Conservation (phyloP, 495 filamentous ascomycete genomes). For the Podospora pseudopauciseta region DNA sequence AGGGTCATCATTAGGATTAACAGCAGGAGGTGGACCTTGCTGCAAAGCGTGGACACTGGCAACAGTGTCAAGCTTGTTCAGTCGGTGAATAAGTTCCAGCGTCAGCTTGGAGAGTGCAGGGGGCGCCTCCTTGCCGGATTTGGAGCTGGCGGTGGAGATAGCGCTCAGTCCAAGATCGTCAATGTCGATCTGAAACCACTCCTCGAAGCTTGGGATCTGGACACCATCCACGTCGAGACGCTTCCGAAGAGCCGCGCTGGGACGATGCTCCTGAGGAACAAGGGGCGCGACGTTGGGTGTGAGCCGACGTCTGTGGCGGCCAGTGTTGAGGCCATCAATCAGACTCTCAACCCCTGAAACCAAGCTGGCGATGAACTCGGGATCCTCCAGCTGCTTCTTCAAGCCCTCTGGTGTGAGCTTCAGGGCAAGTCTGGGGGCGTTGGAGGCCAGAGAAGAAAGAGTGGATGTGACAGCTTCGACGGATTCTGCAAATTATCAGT, state of each 20-base stretch:
- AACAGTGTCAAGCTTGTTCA: conserved; percentile 4
- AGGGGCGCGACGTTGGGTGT: conserved; percentile 2
- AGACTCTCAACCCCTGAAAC: not conserved
- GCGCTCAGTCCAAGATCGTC: not conserved
- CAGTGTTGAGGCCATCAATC: not conserved
- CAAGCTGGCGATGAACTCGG: conserved; percentile 6
- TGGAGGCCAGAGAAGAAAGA: not conserved
- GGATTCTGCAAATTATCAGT: not conserved
- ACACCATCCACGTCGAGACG: not conserved
- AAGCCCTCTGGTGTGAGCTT: conserved; percentile 11
- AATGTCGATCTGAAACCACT: conserved; percentile 12
- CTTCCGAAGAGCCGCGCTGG: not conserved
- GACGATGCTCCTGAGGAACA: not conserved
- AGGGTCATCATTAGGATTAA: conserved; percentile 16
- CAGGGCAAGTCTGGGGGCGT: conserved; percentile 4
- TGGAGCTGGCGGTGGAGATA: not conserved
- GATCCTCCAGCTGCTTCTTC: conserved; percentile 5
- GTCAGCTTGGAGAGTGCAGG: not conserved
- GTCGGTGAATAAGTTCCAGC: conserved; percentile 10
- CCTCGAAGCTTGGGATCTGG: conserved; percentile 10
- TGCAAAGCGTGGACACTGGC: conserved; percentile 10
- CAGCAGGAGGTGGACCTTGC: conserved; percentile 9
- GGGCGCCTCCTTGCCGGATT: not conserved
- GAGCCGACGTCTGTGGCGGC: not conserved
- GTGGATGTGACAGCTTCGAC: not conserved